Conservation (phyloP, 176 grass and related monocot genomes). For the Luzula sylvatica region DNA sequence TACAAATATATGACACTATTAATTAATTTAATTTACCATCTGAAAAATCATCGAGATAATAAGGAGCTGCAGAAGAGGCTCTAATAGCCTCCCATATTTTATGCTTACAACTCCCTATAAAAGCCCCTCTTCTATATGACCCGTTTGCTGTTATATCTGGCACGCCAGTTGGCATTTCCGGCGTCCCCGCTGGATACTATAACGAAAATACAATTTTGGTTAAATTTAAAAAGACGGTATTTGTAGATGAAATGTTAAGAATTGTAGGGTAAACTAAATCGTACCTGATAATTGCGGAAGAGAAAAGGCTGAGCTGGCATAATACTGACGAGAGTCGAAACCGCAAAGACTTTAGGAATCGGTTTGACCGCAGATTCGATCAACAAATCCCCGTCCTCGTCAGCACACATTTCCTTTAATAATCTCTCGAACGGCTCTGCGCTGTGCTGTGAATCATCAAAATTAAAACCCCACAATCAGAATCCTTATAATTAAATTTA, state of each 20-base stretch:
- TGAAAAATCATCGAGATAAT: conserved; percentile 98
- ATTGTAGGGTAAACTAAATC: too few species aligned
- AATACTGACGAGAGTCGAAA: conserved; percentile 91
- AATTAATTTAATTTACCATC: conserved; percentile 50
- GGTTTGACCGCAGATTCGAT: conserved; percentile 95
- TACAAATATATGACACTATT: neutral
- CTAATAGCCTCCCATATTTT: conserved; percentile 86
- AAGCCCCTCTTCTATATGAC: conserved; percentile 48
- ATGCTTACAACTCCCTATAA: conserved; percentile 98
- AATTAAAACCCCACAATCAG: neutral
- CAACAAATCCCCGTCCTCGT: conserved; percentile 92
- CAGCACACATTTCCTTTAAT: conserved; percentile 84
- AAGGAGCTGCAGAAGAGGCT: conserved; percentile 97
- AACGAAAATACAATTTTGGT: conserved; percentile 8
- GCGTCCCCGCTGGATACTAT: conserved; percentile 86
- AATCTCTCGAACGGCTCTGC: conserved; percentile 96
- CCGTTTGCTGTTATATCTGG: conserved; percentile 47
- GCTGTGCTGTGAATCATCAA: conserved; percentile 72
- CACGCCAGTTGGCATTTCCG: conserved; percentile 54
- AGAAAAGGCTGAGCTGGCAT: conserved; percentile 94
- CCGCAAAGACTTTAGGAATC: conserved; percentile 91
- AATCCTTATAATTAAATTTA: neutral
- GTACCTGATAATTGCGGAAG: conserved; percentile 89
- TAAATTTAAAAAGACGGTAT: too few species aligned
- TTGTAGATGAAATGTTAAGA: too few species aligned